These are phyloP conservation scores for Limonium bicolor DNA, from an alignment of 148 eudicot species.

Conservation along the genomic window DNA sequence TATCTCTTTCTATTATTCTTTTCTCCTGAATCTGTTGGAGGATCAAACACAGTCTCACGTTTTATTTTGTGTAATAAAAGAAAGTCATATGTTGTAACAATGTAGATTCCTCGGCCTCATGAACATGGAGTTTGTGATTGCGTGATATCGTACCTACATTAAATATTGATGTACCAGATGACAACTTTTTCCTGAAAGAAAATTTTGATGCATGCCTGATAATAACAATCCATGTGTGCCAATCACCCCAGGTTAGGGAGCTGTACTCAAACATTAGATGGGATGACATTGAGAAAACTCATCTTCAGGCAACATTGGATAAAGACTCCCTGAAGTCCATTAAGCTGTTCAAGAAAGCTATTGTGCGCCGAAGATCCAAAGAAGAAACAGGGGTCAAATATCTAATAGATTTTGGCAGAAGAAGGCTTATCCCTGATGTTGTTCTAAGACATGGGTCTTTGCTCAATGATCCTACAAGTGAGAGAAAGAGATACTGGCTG, in stretches of 20 bases:
- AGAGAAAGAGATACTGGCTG: slow-evolving; percentile 84
- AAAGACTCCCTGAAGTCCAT: slow-evolving; percentile 47
- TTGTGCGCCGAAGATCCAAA: slow-evolving; percentile 46
- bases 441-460: slow-evolving; percentile 52
- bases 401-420: slow-evolving; percentile 96
- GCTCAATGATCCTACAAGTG: slow-evolving; percentile 56
- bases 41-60: no score
- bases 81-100: no score
- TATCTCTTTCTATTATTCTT: no score
- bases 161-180: no score
- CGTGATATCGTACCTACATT: no score
- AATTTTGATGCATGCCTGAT: no score
- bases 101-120: no score
- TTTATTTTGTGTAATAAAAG: no score
- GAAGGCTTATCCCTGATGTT: slow-evolving; percentile 78
- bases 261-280: slow-evolving; percentile 68
- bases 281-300: slow-evolving; percentile 79
- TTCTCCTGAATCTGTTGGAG: no score
- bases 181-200: no score
- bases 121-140: no score
- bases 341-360: slow-evolving; percentile 72
- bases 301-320: slow-evolving; percentile 33
- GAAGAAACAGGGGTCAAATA: slow-evolving; percentile 52
- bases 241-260: slow-evolving; percentile 61
- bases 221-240: neutral